Evolutionary conservation across 345 rosid genomes (phyloP).

Genomic region (Cochlearia excelsa): DNA sequence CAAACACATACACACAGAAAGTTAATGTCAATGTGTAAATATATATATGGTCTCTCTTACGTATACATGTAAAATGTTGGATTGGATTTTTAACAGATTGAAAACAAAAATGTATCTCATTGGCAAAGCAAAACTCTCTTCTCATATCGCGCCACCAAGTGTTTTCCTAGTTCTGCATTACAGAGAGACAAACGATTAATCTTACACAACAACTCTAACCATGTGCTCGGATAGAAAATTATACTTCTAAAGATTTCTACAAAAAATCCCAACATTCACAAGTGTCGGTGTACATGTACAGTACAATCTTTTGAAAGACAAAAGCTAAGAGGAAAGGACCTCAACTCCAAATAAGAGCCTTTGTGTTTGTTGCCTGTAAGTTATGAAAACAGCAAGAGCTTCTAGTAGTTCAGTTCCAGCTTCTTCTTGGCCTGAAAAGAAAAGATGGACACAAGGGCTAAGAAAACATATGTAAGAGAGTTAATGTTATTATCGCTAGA

Average conservation of each 20-base stretch:
- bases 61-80: constrained; percentile 31
- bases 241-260: neutral
- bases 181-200: constrained; percentile 7
- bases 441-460: constrained; percentile 8
- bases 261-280: constrained; percentile 19
- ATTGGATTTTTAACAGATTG: constrained; percentile 20
- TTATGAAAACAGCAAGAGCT: neutral
- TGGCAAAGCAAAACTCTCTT: neutral
- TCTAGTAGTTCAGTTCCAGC: constrained; percentile 30
- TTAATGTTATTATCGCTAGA: constrained; percentile 27
- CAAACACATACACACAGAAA: constrained; percentile 1
- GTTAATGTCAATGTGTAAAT: neutral
- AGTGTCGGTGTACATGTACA: constrained; percentile 9
- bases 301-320: constrained; percentile 24
- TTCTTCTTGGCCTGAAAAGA: constrained; percentile 37
- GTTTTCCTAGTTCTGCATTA: constrained; percentile 9
- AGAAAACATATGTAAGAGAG: constrained; percentile 9
- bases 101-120: constrained; percentile 7
- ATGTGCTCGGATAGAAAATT: constrained; percentile 14
- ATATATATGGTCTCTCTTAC: constrained; percentile 22
- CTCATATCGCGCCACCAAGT: neutral
- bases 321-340: constrained; percentile 14
- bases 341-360: constrained; percentile 18
- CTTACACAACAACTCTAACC: constrained; percentile 11
- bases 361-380: constrained; percentile 23